These are phyloP conservation scores for Neurospora africana DNA, from an alignment of 495 filamentous ascomycete genomes.

Conservation along the genomic window DNA sequence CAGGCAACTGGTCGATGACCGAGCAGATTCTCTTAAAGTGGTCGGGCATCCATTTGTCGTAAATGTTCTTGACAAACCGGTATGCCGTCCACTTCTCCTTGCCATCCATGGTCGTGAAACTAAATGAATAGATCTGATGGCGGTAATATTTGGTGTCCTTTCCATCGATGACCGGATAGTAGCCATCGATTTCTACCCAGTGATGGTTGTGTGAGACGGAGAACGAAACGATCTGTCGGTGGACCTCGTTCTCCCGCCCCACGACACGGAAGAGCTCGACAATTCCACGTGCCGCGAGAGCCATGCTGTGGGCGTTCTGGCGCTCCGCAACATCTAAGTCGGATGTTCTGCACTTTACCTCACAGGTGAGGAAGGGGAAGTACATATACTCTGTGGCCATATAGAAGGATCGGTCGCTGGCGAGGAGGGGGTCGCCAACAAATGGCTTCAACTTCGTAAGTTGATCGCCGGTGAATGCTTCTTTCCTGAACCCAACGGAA, in stretches of 20 bases:
- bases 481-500: slow-evolving; percentile 29
- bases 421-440: slow-evolving; percentile 13
- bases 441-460: slow-evolving; percentile 30
- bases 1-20: slow-evolving; percentile 27
- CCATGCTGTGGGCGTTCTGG: slow-evolving; percentile 22
- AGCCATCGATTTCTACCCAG: slow-evolving; percentile 25
- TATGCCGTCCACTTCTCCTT: not conserved
- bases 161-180: slow-evolving; percentile 18
- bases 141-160: slow-evolving; percentile 8
- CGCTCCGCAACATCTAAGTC: slow-evolving; percentile 6
- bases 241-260: slow-evolving; percentile 25
- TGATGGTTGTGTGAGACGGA: slow-evolving; percentile 36
- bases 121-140: slow-evolving; percentile 1
- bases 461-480: slow-evolving; percentile 32
- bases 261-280: slow-evolving; percentile 24
- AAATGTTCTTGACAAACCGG: slow-evolving; percentile 23
- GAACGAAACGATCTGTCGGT: slow-evolving; percentile 35
- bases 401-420: slow-evolving; percentile 4
- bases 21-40: slow-evolving; percentile 29
- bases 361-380: slow-evolving; percentile 16
- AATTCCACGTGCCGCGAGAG: slow-evolving; percentile 24
- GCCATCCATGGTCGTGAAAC: not conserved
- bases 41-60: slow-evolving; percentile 27
- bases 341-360: slow-evolving; percentile 14
- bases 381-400: slow-evolving; percentile 22